Percentiles rank a stretch among this genome's conserved stretches.
phyloP scores from a whole-genome alignment of 73 alveolate species.

The Uronychia binucleata region DNA sequence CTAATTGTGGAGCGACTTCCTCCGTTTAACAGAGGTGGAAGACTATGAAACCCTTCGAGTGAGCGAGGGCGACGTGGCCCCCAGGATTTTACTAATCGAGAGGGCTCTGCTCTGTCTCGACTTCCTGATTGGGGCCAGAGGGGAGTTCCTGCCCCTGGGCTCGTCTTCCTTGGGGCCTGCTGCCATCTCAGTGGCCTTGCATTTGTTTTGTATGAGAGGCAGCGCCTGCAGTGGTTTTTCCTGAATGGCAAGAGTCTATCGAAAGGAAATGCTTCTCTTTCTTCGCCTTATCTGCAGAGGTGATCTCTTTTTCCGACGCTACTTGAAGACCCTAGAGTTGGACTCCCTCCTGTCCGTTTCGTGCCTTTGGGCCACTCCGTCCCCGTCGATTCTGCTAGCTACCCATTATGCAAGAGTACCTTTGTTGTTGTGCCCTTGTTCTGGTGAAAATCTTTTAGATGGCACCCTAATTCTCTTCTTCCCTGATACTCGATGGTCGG shows the following conservation, averaged over 20 bases:
- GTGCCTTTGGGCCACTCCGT: neutral
- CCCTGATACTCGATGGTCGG: neutral
- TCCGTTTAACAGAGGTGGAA: neutral
- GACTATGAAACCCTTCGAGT: neutral
- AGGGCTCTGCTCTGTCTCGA: no score
- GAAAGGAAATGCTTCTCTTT: neutral
- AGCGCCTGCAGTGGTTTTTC: no score
- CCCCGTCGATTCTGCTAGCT: neutral
- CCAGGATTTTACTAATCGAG: no score
- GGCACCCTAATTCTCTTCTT: neutral
- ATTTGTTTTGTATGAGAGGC: no score
- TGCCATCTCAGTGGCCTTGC: no score
- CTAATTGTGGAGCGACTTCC: neutral
- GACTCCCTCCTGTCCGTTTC: neutral
- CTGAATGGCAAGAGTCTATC: no score
- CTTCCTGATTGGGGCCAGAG: neutral
- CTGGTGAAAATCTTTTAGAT: neutral
- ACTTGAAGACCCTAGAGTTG: neutral
- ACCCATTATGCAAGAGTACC: neutral
- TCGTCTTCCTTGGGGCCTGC: neutral
- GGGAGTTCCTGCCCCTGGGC: neutral
- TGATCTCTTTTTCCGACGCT: neutral
- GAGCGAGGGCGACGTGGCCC: neutral
- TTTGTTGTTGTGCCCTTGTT: neutral
- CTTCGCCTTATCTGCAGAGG: neutral